Base-by-base conservation (phyloP, 2,329 filamentous ascomycete genomes). In the Phyllosticta capitalensis region DNA sequence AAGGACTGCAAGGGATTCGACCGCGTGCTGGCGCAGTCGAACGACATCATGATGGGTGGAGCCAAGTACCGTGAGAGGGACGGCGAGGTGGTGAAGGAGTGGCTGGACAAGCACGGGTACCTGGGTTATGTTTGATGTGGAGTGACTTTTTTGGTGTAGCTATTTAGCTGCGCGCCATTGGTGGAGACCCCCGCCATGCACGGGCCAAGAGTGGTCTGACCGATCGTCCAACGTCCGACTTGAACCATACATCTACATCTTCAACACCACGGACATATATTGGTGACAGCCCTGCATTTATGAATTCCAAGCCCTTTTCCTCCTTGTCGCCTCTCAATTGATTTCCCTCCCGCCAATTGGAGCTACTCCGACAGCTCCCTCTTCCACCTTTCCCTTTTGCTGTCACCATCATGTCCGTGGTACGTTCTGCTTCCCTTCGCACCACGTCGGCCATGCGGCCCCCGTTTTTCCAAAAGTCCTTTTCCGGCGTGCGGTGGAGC, bases 1-100 rank as follows among this genome's bases (percentile, higher is more conserved):
- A 95, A 92, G 79, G 89, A 97, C 69, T 92, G 88, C 19, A 84
- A 84, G 67, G 88, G 86, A 54, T 97, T 92, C 73, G 89, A 95
- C 71, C 86, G 94, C 59, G 92, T 90, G 3, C 76, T 99, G 56
- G 86, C 87, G 64, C 90, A 95, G 64, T 87, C 92, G 63, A 86
- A 86, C 71, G 94, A 97, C 71, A 91, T 87, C 63, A 89, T 97
- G 64, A 83, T 86, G 50, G 90, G 88, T 10, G 87, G 92, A 67
- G 90, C 90, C 4, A 84, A 84, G 49, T 99, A 96, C 78, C 86
- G 85, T 71, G 78, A 85, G 72, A 82, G 94, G 59, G 94, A 97
- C 72, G 80, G 84, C 60, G 79, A 78, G 56, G 77, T 82, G 52
- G 81, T 96, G 58, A 81, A 87, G 74, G 88, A 91, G 75, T 97